Conservation (phyloP, 306 rosid genomes). For the Cucumis melo region DNA sequence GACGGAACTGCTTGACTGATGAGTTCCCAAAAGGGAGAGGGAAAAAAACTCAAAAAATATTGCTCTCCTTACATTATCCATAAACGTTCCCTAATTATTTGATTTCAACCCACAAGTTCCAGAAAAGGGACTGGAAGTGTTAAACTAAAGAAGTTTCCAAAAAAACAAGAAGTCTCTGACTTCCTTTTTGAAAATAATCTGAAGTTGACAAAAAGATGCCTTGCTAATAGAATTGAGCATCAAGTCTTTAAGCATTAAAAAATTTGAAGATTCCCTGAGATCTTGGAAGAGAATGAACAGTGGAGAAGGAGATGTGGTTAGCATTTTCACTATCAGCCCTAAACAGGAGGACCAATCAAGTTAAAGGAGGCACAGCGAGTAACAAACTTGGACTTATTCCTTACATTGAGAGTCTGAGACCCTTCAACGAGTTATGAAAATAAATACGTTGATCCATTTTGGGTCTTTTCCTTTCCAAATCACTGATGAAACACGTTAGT, state of each 20-base stretch:
- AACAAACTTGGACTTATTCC: too few relatives aligned
- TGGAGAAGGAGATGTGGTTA: background rate
- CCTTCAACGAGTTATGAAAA: too few relatives aligned
- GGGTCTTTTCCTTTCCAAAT: too few relatives aligned
- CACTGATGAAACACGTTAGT: too few relatives aligned
- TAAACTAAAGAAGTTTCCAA: background rate
- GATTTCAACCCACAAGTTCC: background rate
- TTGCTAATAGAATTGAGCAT: background rate
- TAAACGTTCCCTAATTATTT: background rate
- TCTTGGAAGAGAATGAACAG: background rate
- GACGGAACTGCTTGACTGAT: background rate
- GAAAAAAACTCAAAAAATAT: background rate
- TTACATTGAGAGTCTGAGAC: too few relatives aligned
- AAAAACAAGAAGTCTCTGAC: background rate
- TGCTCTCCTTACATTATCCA: background rate
- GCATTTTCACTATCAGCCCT: background rate
- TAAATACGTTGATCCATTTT: too few relatives aligned
- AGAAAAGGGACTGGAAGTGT: background rate
- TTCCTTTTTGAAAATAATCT: background rate
- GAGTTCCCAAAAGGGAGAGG: background rate
- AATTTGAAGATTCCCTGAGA: background rate
- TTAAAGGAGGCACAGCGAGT: too few relatives aligned
- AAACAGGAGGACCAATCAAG: background rate
- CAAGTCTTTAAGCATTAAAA: background rate
- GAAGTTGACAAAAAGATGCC: background rate